Evolutionary conservation across 345 rosid genomes (phyloP).

Genomic region (Bruguiera gymnorhiza): DNA sequence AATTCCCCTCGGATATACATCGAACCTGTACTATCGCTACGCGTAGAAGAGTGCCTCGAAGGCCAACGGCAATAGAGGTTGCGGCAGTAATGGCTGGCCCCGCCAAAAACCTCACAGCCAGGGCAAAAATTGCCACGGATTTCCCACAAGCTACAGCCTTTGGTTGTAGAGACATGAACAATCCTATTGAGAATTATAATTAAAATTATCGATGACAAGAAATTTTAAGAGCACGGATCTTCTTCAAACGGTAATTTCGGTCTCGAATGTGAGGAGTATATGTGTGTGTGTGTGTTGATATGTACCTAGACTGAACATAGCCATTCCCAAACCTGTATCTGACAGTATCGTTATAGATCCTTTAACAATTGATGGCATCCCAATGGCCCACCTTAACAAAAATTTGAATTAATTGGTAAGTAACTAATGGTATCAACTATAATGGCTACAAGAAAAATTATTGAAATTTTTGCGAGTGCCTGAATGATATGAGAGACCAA

Average conservation of each 20-base stretch:
- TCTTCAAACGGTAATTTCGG: neutral
- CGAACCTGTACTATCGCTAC: conserved; percentile 6
- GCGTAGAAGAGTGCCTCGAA: conserved; percentile 16
- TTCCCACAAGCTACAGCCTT: conserved; percentile 21
- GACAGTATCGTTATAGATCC: conserved; percentile 21
- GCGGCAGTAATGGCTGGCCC: conserved; percentile 26
- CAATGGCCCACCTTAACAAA: neutral
- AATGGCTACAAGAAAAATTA: neutral
- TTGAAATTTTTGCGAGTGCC: neutral
- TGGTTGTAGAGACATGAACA: conserved; percentile 27
- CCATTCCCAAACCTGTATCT: conserved; percentile 26
- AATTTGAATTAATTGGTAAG: neutral
- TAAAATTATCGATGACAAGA: too few species aligned
- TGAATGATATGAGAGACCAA: conserved; percentile 23
- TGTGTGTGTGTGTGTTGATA: neutral
- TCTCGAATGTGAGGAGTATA: neutral
- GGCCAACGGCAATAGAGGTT: conserved; percentile 19
- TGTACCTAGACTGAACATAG: conserved; percentile 21
- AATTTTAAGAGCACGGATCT: neutral
- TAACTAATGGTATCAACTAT: neutral
- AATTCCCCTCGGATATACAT: neutral
- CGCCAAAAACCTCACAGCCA: conserved; percentile 17
- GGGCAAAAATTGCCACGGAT: conserved; percentile 1
- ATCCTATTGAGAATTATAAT: conserved; percentile 10
- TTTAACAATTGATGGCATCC: conserved; percentile 15